Percentiles rank a stretch among this genome's conserved stretches.
These are phyloP conservation scores for Monosporozyma yasuniensis DNA, from an alignment of 805 yeast species.

Conservation along the genomic window DNA sequence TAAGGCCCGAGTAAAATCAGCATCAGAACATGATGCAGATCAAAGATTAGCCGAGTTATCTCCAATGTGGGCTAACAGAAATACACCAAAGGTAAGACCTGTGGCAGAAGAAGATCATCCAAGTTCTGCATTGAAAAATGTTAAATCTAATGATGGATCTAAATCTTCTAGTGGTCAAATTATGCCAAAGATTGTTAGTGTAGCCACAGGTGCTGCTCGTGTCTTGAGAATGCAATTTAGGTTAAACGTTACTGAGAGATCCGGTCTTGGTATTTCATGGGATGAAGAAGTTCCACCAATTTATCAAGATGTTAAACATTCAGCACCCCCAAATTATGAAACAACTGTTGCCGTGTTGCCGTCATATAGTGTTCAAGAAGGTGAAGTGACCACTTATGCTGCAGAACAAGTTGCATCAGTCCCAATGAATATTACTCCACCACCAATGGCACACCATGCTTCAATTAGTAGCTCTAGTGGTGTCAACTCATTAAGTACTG, in stretches of 20 bases:
- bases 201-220: constrained; percentile 92
- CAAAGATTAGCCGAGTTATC: constrained; percentile 38
- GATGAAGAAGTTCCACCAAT: constrained; percentile 99
- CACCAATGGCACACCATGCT: constrained; percentile 23
- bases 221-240: constrained; percentile 92
- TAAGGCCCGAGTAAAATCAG: neutral
- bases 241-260: constrained; percentile 72
- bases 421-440: constrained; percentile 15
- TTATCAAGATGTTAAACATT: constrained; percentile 71
- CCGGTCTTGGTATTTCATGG: constrained; percentile 96
- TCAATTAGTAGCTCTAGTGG: constrained; percentile 2
- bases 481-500: constrained; percentile 8
- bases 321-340: constrained; percentile 80
- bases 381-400: neutral
- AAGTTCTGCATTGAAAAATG: constrained; percentile 6
- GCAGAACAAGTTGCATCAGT: neutral
- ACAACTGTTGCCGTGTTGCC: constrained; percentile 10
- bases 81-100: constrained; percentile 14
- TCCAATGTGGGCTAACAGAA: constrained; percentile 35
- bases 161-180: constrained; percentile 1
- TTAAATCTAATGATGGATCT: constrained; percentile 8
- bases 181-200: constrained; percentile 37
- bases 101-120: constrained; percentile 17
- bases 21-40: constrained; percentile 19
- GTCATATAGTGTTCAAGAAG: neutral